A percentile compares a stretch with the other conserved stretches of the same genome.
phyloP scores from a whole-genome alignment of 2,329 filamentous ascomycete species.

The Stachybotrys chlorohalonatus region DNA sequence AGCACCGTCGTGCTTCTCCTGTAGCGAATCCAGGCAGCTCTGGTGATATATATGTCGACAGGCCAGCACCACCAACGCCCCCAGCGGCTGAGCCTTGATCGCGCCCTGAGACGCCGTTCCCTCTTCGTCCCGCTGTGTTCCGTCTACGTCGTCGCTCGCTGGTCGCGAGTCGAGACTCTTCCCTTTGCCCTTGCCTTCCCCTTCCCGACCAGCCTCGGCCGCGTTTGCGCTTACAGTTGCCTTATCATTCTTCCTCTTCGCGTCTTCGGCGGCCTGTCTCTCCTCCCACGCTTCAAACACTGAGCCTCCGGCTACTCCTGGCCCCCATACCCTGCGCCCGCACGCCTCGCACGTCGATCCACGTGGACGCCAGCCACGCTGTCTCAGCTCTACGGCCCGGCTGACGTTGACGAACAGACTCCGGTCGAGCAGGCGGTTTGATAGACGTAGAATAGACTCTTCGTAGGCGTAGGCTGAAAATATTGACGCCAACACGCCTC shows the following conservation, averaged over 20 bases:
- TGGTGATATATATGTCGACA: constrained; percentile 66
- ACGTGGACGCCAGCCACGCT: constrained; percentile 80
- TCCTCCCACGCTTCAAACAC: constrained; percentile 79
- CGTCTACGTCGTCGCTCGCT: constrained; percentile 27
- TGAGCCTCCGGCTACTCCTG: constrained; percentile 60
- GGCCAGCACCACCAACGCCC: constrained; percentile 57
- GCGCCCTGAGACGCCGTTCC: background rate
- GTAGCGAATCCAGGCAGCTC: constrained; percentile 57
- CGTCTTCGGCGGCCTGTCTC: constrained; percentile 39
- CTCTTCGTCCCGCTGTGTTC: background rate
- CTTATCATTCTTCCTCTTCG: constrained; percentile 34
- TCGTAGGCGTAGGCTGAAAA: constrained; percentile 96
- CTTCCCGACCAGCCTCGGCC: constrained; percentile 22
- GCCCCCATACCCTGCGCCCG: constrained; percentile 76
- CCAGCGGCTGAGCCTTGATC: constrained; percentile 41
- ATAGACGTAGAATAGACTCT: constrained; percentile 75
- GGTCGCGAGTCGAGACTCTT: constrained; percentile 31
- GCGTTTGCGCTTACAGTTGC: constrained; percentile 9
- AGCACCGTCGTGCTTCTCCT: constrained; percentile 40
- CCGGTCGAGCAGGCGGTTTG: constrained; percentile 78
- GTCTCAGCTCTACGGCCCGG: constrained; percentile 63
- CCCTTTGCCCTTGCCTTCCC: constrained; percentile 31
- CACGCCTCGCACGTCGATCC: constrained; percentile 86
- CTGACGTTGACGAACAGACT: constrained; percentile 80
- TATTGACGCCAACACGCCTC: constrained; percentile 76